Evolutionary conservation across 176 grass and related monocot species (phyloP).

Genomic region (Avena insularis): DNA sequence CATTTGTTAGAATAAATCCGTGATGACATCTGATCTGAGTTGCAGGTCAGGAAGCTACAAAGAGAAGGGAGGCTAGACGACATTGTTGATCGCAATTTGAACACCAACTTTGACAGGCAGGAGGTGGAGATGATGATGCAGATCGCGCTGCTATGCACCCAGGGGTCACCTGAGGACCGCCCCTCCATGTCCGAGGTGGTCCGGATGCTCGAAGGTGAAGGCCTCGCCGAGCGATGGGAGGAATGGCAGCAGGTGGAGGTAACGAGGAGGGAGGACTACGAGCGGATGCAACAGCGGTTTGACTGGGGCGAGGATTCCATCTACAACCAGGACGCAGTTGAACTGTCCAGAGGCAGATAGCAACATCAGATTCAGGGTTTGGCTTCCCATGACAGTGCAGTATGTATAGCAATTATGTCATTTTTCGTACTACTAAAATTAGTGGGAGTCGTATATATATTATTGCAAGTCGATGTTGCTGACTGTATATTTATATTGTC

Average conservation of each 20-base stretch:
- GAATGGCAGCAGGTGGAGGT: constrained; percentile 97
- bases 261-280: constrained; percentile 69
- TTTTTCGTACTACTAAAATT: background rate
- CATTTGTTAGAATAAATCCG: background rate
- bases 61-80: constrained; percentile 68
- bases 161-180: constrained; percentile 87
- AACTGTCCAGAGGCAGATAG: constrained; percentile 75
- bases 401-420: background rate
- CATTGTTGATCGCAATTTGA: constrained; percentile 79
- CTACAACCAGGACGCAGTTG: constrained; percentile 78
- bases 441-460: background rate
- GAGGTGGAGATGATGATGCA: constrained; percentile 96
- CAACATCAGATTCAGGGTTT: background rate
- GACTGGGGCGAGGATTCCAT: constrained; percentile 89
- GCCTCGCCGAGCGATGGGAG: constrained; percentile 89
- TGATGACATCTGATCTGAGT: background rate
- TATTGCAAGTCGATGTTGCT: background rate
- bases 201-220: constrained; percentile 94
- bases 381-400: background rate
- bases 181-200: constrained; percentile 93
- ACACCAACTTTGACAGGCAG: constrained; percentile 47
- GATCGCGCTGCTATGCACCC: constrained; percentile 86
- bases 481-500: constrained; percentile 12
- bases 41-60: constrained; percentile 91
- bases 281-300: constrained; percentile 71